These are phyloP conservation scores for Boletus subcaerulescens DNA, from an alignment of 768 basidiomycete species.

Conservation along the genomic window DNA sequence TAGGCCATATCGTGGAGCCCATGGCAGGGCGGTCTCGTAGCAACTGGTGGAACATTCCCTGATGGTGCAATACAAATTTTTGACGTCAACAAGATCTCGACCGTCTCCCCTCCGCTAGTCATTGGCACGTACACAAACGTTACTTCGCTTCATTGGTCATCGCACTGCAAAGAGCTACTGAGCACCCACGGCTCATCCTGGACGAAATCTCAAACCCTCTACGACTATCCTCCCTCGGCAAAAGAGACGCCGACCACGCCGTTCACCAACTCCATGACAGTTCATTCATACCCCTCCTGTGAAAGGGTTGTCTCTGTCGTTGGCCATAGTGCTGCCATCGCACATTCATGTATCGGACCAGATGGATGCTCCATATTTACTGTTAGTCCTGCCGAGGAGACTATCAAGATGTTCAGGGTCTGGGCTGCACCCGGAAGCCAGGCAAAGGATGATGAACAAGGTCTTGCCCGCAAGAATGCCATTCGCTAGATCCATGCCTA, in stretches of 20 bases:
- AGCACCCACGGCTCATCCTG: constrained; percentile 61
- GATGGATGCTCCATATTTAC: constrained; percentile 64
- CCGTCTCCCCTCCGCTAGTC: constrained; percentile 47
- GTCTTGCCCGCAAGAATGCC: constrained; percentile 21
- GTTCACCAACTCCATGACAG: constrained; percentile 43
- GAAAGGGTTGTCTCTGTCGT: constrained; percentile 50
- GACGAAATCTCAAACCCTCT: constrained; percentile 19
- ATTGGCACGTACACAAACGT: constrained; percentile 47
- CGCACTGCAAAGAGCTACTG: constrained; percentile 82
- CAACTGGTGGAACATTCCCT: constrained; percentile 62
- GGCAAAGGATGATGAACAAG: constrained; percentile 17
- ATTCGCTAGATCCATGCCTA: constrained; percentile 23
- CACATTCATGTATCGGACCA: constrained; percentile 62
- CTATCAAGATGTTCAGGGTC: constrained; percentile 73
- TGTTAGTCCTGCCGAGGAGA: constrained; percentile 59
- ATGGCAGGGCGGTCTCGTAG: constrained; percentile 65
- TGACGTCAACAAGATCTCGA: constrained; percentile 40
- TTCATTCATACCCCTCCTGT: constrained; percentile 54
- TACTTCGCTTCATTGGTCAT: constrained; percentile 65
- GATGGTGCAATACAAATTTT: constrained; percentile 60
- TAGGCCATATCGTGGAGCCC: constrained; percentile 76
- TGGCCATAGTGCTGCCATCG: constrained; percentile 54
- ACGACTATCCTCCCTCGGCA: constrained; percentile 16
- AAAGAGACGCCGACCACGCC: constrained; percentile 23
- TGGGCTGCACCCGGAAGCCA: constrained; percentile 40